Evolutionary conservation across 306 rosid genomes (phyloP).

Genomic region (Morella rubra): DNA sequence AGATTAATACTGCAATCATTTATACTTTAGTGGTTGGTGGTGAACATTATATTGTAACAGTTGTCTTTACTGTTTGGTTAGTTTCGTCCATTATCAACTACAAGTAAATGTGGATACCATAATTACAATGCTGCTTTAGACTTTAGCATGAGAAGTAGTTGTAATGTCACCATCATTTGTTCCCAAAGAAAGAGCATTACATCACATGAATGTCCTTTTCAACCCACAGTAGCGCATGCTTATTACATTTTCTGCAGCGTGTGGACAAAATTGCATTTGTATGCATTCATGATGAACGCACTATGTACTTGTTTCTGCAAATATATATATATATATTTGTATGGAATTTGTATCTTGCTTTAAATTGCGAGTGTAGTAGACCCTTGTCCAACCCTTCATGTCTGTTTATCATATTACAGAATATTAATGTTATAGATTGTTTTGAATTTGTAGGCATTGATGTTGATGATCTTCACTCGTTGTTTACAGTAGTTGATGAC

Average conservation of each 20-base stretch:
- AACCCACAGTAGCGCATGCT: slow-evolving; percentile 26
- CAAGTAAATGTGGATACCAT: slow-evolving; percentile 39
- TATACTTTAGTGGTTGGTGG: neutral
- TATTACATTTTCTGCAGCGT: slow-evolving; percentile 25
- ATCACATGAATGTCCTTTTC: slow-evolving; percentile 46
- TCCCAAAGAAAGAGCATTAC: slow-evolving; percentile 15
- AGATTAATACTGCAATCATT: neutral
- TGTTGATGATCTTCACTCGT: neutral
- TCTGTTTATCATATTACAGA: neutral
- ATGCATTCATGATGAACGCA: slow-evolving; percentile 40
- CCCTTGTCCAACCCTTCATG: neutral
- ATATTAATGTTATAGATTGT: neutral
- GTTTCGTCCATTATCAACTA: slow-evolving; percentile 22
- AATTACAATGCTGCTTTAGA: slow-evolving; percentile 47
- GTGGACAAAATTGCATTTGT: slow-evolving; percentile 31
- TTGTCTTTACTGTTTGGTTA: slow-evolving; percentile 9
- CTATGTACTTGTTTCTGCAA: slow-evolving; percentile 31
- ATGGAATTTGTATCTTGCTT: neutral
- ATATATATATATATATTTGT: slow-evolving; percentile 22
- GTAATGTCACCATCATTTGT: slow-evolving; percentile 67
- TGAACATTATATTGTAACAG: neutral
- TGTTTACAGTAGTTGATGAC: neutral
- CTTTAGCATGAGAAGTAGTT: slow-evolving; percentile 61
- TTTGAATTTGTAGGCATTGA: neutral
- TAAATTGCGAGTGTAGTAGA: neutral